Conservation (phyloP, 2,329 filamentous ascomycete genomes). For the Pyricularia sp. region DNA sequence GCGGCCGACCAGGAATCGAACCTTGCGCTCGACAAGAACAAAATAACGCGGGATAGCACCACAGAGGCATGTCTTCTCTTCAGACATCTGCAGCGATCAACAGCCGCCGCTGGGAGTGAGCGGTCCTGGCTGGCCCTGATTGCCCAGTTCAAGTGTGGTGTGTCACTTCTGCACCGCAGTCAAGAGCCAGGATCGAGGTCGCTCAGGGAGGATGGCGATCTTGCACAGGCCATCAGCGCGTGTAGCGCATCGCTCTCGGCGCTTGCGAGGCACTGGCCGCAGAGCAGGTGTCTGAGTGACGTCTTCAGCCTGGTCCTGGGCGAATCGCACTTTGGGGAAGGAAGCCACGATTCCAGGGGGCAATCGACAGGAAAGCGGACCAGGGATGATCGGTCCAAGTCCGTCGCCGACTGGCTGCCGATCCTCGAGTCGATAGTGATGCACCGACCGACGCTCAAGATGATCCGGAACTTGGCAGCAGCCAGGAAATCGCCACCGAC, state of each 20-base stretch:
- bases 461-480: conserved; percentile 12
- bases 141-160: conserved; percentile 23
- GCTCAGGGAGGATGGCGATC: not conserved
- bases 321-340: not conserved
- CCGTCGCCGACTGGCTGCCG: not conserved
- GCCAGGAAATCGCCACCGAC: not conserved
- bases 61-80: not conserved
- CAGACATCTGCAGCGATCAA: not conserved
- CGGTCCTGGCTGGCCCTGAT: conserved; percentile 19
- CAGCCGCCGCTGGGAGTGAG: not conserved
- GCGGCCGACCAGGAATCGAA: not conserved
- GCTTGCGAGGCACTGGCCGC: conserved; percentile 24
- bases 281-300: conserved; percentile 22
- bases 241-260: conserved; percentile 25
- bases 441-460: conserved; percentile 11
- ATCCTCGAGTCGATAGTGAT: conserved; percentile 8
- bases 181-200: conserved; percentile 8
- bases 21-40: not conserved
- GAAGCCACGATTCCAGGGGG: not conserved
- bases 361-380: not conserved
- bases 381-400: not conserved
- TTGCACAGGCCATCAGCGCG: conserved; percentile 23
- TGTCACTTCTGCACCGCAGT: conserved; percentile 25
- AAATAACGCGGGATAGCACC: not conserved
- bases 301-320: conserved; percentile 18